phyloP scores from a whole-genome alignment of 441 rosid genomes.

The Cnidoscolus chayamansa region DNA sequence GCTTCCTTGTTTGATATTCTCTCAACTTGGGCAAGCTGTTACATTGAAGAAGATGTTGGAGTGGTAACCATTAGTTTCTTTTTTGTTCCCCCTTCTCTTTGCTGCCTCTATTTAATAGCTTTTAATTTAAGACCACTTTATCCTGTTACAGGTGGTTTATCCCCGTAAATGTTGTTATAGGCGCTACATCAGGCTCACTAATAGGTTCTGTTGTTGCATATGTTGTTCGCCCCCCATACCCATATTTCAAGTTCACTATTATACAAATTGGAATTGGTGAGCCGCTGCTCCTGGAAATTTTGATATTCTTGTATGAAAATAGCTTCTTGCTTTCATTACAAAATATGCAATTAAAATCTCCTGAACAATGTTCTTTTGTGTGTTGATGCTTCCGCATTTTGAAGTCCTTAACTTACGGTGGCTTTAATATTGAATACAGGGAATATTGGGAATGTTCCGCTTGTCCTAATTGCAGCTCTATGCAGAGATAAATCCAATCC shows the following conservation, averaged over 20 bases:
- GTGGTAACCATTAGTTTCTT: slow-evolving; percentile 46
- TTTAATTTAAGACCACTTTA: slow-evolving; percentile 7
- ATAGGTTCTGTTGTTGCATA: slow-evolving; percentile 66
- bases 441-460: slow-evolving; percentile 96
- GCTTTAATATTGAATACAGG: slow-evolving; percentile 46
- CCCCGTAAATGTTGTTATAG: slow-evolving; percentile 77
- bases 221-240: slow-evolving; percentile 78
- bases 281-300: slow-evolving; percentile 21
- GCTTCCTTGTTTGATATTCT: slow-evolving; percentile 96
- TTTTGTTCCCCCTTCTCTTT: background rate
- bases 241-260: slow-evolving; percentile 85
- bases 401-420: slow-evolving; percentile 5
- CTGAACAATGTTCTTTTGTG: slow-evolving; percentile 1
- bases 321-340: too few species aligned
- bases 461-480: slow-evolving; percentile 82
- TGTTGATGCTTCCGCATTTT: background rate
- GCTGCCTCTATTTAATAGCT: background rate
- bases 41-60: slow-evolving; percentile 74
- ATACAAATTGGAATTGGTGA: slow-evolving; percentile 82
- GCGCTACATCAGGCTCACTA: slow-evolving; percentile 62
- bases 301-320: too few species aligned
- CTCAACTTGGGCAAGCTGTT: slow-evolving; percentile 95
- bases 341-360: background rate
- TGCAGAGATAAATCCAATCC: slow-evolving; percentile 85
- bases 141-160: slow-evolving; percentile 88